Evolutionary conservation across 805 yeast species (phyloP), one percentile per base, ranked within the genome.

Genomic region (Yamadazyma laniorum): DNA sequence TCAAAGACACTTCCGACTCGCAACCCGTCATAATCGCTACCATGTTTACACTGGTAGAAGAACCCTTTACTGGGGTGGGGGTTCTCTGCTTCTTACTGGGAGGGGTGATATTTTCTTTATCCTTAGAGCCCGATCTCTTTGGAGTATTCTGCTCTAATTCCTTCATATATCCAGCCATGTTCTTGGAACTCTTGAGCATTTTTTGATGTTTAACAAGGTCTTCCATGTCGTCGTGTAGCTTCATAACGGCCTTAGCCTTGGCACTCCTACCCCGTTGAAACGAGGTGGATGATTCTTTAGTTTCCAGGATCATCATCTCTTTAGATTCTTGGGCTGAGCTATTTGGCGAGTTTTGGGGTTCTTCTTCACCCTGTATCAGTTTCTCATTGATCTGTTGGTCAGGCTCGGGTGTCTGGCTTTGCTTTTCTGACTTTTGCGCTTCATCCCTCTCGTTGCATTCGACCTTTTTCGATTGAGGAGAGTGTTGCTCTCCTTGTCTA

Each of bases 171-270:
- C 50, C 56, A 45, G 64, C 68, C 63, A 65, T 59, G 41, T 66
- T 67, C 17, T 62, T 51, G 16, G 69, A 65, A 18, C 72, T 68
- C 48, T 77, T 78, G 7, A 61, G 40, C 47, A 64, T 55, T 45
- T 76, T 70, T 43, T 80, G 82, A 51, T 75, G 85, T 35, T 67
- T 70, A 50, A 82, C 83, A 45, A 85, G 68, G 32, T 82, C 82
- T 41, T 75, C 75, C 72, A 86, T 84, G 54, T 81, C 79, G 8
- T 73, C 72, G 49, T 82, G 91, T 12, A 86, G 62, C 52, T 79
- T 80, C 40, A 64, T 62, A 1, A 80, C 80, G 0, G 95, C 95
- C 49, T 72, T 77, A 27, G 72, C 70, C 32, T 81, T 80, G 1
- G 95, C 95, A 28, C 75, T 73, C 35, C 85, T 57, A 2, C 72